These are phyloP conservation scores for Ilyonectria mors-panacis DNA, from an alignment of 2,329 filamentous ascomycete genomes.

Conservation along the genomic window DNA sequence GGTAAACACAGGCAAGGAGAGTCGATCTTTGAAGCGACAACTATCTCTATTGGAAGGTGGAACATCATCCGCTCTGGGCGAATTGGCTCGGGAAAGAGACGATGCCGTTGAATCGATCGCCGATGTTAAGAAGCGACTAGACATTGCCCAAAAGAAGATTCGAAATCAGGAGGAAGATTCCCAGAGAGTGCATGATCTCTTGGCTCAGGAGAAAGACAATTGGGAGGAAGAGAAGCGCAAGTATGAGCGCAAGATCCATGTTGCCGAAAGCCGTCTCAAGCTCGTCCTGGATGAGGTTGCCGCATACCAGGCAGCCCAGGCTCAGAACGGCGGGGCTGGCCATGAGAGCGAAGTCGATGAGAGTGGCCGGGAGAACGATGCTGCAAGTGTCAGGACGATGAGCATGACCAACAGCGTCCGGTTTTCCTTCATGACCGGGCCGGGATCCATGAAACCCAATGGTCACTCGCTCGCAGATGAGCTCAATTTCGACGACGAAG, in stretches of 20 bases:
- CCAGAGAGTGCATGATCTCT: slow-evolving; percentile 82
- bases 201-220: slow-evolving; percentile 85
- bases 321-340: slow-evolving; percentile 52
- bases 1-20: slow-evolving; percentile 79
- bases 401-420: slow-evolving; percentile 81
- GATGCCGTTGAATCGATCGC: slow-evolving; percentile 80
- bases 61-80: slow-evolving; percentile 86
- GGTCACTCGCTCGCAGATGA: slow-evolving; percentile 91
- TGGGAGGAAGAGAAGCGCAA: slow-evolving; percentile 90
- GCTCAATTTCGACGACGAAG: slow-evolving; percentile 87
- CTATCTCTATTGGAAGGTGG: slow-evolving; percentile 90
- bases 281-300: slow-evolving; percentile 88
- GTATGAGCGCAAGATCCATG: slow-evolving; percentile 87
- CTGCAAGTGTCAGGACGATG: slow-evolving; percentile 78
- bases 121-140: slow-evolving; percentile 84
- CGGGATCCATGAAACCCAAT: slow-evolving; percentile 69
- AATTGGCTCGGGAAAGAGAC: slow-evolving; percentile 88
- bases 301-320: slow-evolving; percentile 73
- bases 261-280: slow-evolving; percentile 91
- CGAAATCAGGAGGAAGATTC: slow-evolving; percentile 87
- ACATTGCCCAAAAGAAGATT: slow-evolving; percentile 82
- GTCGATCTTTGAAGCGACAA: slow-evolving; percentile 85
- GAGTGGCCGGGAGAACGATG: slow-evolving; percentile 76
- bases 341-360: slow-evolving; percentile 74
- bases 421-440: slow-evolving; percentile 78